phyloP scores from a whole-genome alignment of 495 filamentous ascomycete genomes.

The Darksidea phi region DNA sequence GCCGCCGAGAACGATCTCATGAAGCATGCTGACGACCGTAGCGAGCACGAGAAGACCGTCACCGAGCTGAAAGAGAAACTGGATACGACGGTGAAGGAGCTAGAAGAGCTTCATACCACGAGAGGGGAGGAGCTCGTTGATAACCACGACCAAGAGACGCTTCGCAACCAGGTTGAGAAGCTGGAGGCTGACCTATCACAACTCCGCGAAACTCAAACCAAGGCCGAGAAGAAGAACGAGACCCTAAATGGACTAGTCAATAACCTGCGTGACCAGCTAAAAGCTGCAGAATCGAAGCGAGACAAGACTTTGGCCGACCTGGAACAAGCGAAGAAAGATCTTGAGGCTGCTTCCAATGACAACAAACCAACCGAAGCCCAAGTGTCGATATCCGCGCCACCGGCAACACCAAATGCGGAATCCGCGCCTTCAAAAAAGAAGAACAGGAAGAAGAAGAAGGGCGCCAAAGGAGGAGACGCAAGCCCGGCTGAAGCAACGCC shows the following conservation, averaged over 20 bases:
- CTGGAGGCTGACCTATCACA: constrained; percentile 35
- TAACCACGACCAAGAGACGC: constrained; percentile 28
- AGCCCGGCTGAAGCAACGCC: constrained; percentile 41
- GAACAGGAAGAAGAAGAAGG: constrained; percentile 90
- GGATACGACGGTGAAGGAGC: constrained; percentile 38
- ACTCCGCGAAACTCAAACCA: constrained; percentile 44
- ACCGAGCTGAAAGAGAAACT: constrained; percentile 30
- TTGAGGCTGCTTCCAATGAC: constrained; percentile 11
- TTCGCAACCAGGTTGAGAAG: constrained; percentile 27
- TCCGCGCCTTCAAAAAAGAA: constrained; percentile 62
- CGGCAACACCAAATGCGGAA: constrained; percentile 17
- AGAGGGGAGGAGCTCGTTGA: constrained; percentile 30
- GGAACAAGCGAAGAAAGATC: constrained; percentile 34
- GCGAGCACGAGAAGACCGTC: constrained; percentile 21
- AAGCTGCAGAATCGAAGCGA: constrained; percentile 46
- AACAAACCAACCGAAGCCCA: not conserved
- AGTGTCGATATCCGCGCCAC: not conserved
- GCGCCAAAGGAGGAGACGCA: constrained; percentile 49
- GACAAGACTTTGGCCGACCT: constrained; percentile 31
- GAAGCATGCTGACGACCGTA: constrained; percentile 13
- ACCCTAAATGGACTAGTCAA: constrained; percentile 56
- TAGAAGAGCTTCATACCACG: constrained; percentile 34
- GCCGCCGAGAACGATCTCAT: constrained; percentile 63
- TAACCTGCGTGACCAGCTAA: constrained; percentile 52
- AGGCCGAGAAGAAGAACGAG: constrained; percentile 53